Evolutionary conservation across 345 rosid genomes (phyloP).

Genomic region (Gossypioides kirkii): DNA sequence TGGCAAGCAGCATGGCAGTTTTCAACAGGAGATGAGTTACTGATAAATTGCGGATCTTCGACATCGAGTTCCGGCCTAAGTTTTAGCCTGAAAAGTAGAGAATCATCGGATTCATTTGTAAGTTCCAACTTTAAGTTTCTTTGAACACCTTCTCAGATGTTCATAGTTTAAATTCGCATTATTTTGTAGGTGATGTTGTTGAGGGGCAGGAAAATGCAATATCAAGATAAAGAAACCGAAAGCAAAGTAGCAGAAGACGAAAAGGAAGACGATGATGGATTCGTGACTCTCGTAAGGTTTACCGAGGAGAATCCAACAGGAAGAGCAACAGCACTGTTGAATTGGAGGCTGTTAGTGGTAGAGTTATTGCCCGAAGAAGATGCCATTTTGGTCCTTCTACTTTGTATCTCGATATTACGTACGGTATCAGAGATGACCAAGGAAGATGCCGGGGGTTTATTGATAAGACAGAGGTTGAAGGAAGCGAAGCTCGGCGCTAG

Average conservation of each 20-base stretch:
- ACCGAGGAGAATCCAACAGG: constrained; percentile 55
- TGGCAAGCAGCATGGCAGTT: constrained; percentile 69
- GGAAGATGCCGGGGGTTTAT: constrained; percentile 60
- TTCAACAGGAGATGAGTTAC: constrained; percentile 76
- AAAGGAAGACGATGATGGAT: constrained; percentile 25
- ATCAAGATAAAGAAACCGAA: constrained; percentile 14
- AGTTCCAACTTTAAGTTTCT: not conserved
- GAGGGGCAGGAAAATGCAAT: constrained; percentile 67
- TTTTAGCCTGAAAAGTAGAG: constrained; percentile 34
- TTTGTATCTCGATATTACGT: constrained; percentile 59
- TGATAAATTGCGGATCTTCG: constrained; percentile 43
- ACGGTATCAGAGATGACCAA: constrained; percentile 60
- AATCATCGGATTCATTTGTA: constrained; percentile 47
- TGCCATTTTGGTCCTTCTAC: constrained; percentile 51
- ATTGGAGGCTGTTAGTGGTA: constrained; percentile 68
- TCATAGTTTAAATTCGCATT: not conserved
- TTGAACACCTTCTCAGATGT: not conserved
- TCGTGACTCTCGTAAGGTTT: constrained; percentile 54
- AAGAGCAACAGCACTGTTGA: constrained; percentile 69
- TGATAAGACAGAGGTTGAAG: constrained; percentile 54
- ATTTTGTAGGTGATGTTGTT: constrained; percentile 48
- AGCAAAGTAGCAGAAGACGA: constrained; percentile 9
- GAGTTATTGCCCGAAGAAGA: constrained; percentile 79
- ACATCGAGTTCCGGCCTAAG: constrained; percentile 31
- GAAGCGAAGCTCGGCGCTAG: constrained; percentile 63